Conservation (phyloP, 768 basidiomycete species). For the Imleria badia region DNA sequence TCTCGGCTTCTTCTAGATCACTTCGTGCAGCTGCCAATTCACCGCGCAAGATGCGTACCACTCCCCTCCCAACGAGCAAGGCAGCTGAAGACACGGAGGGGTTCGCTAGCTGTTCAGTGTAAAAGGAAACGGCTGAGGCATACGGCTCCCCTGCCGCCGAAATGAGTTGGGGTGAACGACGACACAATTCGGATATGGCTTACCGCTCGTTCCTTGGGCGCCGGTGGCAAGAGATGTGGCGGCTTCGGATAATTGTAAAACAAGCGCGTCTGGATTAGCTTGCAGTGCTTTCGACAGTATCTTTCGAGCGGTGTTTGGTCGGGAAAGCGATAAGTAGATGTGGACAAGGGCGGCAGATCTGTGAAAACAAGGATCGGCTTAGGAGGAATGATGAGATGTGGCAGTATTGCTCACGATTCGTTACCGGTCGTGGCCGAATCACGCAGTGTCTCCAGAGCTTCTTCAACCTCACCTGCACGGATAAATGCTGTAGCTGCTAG, state of each 20-base stretch:
- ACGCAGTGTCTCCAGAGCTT: slow-evolving; percentile 87
- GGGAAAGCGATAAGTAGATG: slow-evolving; percentile 87
- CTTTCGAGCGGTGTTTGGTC: slow-evolving; percentile 82
- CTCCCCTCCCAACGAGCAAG: slow-evolving; percentile 75
- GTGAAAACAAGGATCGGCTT: background rate
- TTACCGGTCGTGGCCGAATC: slow-evolving; percentile 70
- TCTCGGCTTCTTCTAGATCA: slow-evolving; percentile 68
- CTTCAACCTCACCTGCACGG: slow-evolving; percentile 82
- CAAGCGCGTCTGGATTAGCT: slow-evolving; percentile 86
- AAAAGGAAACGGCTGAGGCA: slow-evolving; percentile 56
- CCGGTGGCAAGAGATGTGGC: slow-evolving; percentile 74
- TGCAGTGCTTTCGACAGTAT: slow-evolving; percentile 81
- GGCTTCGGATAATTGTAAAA: slow-evolving; percentile 89
- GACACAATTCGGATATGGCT: slow-evolving; percentile 29
- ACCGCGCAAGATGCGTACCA: slow-evolving; percentile 74
- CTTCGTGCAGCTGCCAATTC: slow-evolving; percentile 76
- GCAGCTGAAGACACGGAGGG: slow-evolving; percentile 74
- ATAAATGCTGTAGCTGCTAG: slow-evolving; percentile 87
- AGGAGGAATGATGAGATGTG: background rate
- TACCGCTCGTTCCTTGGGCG: slow-evolving; percentile 56
- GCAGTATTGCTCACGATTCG: slow-evolving; percentile 66
- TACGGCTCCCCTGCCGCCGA: slow-evolving; percentile 30
- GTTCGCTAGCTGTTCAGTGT: slow-evolving; percentile 81
- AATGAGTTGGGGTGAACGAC: background rate
- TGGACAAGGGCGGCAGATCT: slow-evolving; percentile 84